These are phyloP conservation scores for Simmondsia chinensis DNA, from an alignment of 148 eudicot genomes.

Conservation along the genomic window DNA sequence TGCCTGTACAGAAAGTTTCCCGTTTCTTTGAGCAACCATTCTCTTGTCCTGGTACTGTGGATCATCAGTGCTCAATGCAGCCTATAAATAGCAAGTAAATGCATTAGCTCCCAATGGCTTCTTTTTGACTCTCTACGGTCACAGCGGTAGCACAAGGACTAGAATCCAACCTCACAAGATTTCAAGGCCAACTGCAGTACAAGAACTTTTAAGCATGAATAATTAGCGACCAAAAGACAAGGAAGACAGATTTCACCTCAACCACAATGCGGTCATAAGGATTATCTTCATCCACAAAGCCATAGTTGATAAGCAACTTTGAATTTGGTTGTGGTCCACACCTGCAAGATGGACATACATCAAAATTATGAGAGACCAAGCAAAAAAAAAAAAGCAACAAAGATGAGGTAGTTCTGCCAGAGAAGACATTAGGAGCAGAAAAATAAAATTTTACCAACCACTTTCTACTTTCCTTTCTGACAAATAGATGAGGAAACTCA, in stretches of 20 bases:
- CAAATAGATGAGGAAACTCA: no score
- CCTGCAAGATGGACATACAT: slow-evolving; percentile 40
- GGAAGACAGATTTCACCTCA: slow-evolving; percentile 40
- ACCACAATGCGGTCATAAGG: slow-evolving; percentile 79
- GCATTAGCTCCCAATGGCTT: slow-evolving; percentile 5
- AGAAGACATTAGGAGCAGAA: not conserved
- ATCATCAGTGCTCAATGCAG: slow-evolving; percentile 83
- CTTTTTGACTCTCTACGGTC: no score
- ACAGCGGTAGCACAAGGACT: no score
- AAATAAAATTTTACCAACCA: not conserved
- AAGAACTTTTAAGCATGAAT: no score
- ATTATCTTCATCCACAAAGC: slow-evolving; percentile 95
- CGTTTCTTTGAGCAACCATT: slow-evolving; percentile 93
- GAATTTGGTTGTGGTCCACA: slow-evolving; percentile 99
- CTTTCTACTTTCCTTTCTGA: not conserved
- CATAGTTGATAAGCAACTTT: slow-evolving; percentile 86
- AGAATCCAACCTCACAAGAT: no score
- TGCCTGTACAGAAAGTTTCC: slow-evolving; percentile 66
- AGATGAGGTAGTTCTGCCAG: no score
- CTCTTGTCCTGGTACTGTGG: slow-evolving; percentile 98
- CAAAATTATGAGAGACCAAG: no score
- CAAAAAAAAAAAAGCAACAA: no score
- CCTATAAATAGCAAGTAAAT: slow-evolving; percentile 31
- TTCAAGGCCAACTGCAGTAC: no score
- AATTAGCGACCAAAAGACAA: no score